Percentiles rank a stretch among this genome's conserved stretches.
These are phyloP conservation scores for Pyrenochaeta sp. DNA, from an alignment of 2,329 filamentous ascomycete genomes.

Conservation along the genomic window DNA sequence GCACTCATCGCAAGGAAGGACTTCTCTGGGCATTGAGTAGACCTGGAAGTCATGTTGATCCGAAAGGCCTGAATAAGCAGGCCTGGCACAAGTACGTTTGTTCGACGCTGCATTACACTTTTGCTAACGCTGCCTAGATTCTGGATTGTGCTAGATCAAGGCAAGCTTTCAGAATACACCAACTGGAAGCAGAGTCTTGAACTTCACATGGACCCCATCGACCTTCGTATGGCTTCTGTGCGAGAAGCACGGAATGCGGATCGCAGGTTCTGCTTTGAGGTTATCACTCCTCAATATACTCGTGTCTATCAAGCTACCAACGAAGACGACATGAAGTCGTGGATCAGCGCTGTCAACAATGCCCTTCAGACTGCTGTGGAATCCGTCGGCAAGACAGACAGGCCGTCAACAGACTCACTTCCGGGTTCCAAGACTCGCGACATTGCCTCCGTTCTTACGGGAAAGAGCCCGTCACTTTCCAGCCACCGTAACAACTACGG, in stretches of 20 bases:
- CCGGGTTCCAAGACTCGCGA: conserved; percentile 74
- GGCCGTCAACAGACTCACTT: conserved; percentile 61
- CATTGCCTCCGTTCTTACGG: conserved; percentile 91
- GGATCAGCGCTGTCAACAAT: conserved; percentile 97
- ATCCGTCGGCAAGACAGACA: conserved; percentile 67
- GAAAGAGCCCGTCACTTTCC: conserved; percentile 81
- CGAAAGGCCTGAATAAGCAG: conserved; percentile 93
- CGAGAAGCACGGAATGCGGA: conserved; percentile 95
- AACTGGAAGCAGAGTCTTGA: conserved; percentile 99
- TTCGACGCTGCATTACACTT: not conserved
- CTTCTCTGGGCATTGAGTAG: conserved; percentile 93
- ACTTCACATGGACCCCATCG: conserved; percentile 97
- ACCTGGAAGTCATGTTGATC: conserved; percentile 93
- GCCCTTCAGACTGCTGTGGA: conserved; percentile 96
- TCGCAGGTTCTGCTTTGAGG: conserved; percentile 95
- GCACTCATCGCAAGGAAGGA: conserved; percentile 86
- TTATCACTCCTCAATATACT: conserved; percentile 96
- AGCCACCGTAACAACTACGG: conserved; percentile 60
- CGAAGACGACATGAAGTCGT: conserved; percentile 96
- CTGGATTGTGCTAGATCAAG: conserved; percentile 98
- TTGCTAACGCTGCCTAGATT: conserved; percentile 68
- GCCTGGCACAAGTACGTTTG: conserved; percentile 93
- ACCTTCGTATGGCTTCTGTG: conserved; percentile 95
- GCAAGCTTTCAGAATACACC: conserved; percentile 95
- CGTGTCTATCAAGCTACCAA: conserved; percentile 97